Evolutionary conservation across 805 yeast genomes (phyloP).

Genomic region (Myxozyma neotropica): DNA sequence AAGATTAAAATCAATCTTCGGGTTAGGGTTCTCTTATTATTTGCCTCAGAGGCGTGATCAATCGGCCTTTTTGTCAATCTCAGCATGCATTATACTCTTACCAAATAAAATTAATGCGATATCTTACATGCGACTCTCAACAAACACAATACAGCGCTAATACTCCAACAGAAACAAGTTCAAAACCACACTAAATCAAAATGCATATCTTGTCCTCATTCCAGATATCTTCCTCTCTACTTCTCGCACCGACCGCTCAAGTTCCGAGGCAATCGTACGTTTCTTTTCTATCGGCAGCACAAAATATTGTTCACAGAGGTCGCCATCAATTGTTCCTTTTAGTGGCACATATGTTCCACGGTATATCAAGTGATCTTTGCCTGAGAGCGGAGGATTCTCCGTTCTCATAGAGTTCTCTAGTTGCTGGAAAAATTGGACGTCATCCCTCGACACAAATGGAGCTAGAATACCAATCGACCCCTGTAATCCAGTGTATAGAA

Average conservation of each 20-base stretch:
- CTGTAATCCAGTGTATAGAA: conserved; percentile 74
- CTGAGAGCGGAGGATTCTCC: conserved; percentile 48
- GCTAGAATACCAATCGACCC: conserved; percentile 77
- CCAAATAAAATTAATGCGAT: too few relatives aligned
- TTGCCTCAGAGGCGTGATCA: not conserved
- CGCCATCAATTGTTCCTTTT: conserved; percentile 83
- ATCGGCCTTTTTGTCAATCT: not conserved
- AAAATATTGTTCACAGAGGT: conserved; percentile 65
- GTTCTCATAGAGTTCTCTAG: conserved; percentile 51
- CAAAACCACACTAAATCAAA: conserved; percentile 4
- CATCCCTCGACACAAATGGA: conserved; percentile 66
- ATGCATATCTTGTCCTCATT: conserved; percentile 38
- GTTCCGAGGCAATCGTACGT: conserved; percentile 39
- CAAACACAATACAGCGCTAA: not conserved
- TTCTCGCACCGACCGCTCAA: conserved; percentile 41
- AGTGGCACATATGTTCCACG: conserved; percentile 83
- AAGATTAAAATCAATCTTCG: too few relatives aligned
- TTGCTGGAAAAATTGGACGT: conserved; percentile 58
- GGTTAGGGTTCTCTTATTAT: too few relatives aligned
- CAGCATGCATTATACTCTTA: too few relatives aligned
- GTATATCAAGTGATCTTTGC: conserved; percentile 66
- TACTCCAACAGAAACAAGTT: not conserved
- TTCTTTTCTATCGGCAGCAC: conserved; percentile 34
- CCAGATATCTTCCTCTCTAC: conserved; percentile 42
- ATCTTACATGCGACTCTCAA: not conserved